Percentiles rank a stretch among this genome's conserved stretches.
Evolutionary conservation across 352 stramenopile genomes (phyloP).

Genomic region (Phytophthora parvispora): DNA sequence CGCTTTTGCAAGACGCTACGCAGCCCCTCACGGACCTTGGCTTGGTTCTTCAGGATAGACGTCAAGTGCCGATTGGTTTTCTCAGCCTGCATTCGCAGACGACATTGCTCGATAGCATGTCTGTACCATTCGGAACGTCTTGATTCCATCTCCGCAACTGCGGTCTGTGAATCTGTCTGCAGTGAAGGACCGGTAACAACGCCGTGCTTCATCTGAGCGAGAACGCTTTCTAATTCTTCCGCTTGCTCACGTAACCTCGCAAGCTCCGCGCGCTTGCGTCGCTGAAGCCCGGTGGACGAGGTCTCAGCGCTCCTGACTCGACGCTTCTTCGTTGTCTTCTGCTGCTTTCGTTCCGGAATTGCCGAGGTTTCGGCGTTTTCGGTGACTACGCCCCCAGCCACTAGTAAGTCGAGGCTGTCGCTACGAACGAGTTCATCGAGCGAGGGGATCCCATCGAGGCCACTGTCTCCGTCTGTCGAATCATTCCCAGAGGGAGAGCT

Average conservation of each 20-base stretch:
- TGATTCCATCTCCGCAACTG: neutral
- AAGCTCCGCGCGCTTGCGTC: constrained; percentile 26
- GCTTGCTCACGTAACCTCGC: constrained; percentile 26
- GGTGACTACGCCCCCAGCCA: too few relatives aligned
- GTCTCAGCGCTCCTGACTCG: constrained; percentile 17
- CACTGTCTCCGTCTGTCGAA: constrained; percentile 11
- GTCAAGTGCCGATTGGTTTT: constrained; percentile 34
- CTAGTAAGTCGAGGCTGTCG: neutral
- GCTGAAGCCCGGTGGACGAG: constrained; percentile 20
- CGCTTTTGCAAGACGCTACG: constrained; percentile 21
- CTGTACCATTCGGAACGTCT: constrained; percentile 2
- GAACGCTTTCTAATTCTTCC: constrained; percentile 18
- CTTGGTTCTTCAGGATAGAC: constrained; percentile 23
- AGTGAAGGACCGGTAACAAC: neutral
- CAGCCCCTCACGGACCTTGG: constrained; percentile 17
- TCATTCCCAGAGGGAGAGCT: neutral
- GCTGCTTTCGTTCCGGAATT: neutral
- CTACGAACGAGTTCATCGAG: constrained; percentile 6
- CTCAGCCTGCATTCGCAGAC: constrained; percentile 23
- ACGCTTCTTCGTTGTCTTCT: constrained; percentile 17
- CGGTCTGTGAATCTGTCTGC: neutral
- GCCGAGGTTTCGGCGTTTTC: neutral
- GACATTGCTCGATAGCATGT: constrained; percentile 16
- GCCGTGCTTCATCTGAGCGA: constrained; percentile 16
- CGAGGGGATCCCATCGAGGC: constrained; percentile 8